phyloP scores from a whole-genome alignment of 2,329 filamentous ascomycete species.

The Calonectria multiphialidica region DNA sequence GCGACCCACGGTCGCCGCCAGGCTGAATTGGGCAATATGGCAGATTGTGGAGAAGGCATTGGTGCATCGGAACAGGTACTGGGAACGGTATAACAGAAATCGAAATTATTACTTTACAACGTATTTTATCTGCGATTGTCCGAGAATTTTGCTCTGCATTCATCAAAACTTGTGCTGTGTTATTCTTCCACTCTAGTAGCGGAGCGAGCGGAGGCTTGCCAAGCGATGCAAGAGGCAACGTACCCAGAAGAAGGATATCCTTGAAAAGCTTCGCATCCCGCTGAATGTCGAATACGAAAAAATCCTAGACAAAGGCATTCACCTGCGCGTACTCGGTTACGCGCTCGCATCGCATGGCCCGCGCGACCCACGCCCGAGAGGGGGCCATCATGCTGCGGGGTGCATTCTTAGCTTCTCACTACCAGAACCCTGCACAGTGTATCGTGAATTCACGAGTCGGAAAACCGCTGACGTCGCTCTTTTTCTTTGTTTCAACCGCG shows the following conservation, averaged over 20 bases:
- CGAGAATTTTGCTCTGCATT: not conserved
- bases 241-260: no score
- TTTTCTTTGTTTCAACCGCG: no score
- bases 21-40: not conserved
- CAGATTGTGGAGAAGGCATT: no score
- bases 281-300: not conserved
- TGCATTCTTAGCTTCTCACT: not conserved
- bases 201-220: no score
- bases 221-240: no score
- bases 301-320: not conserved
- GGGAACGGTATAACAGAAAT: not conserved
- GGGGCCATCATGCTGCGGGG: not conserved
- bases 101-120: not conserved
- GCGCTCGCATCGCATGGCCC: no score
- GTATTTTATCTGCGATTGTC: not conserved
- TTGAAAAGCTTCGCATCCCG: not conserved
- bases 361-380: no score
- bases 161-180: no score
- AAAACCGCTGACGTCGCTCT: no score
- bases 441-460: not conserved
- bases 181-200: no score
- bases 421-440: not conserved
- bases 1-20: not conserved
- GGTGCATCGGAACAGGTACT: no score
- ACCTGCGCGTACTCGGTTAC: not conserved